phyloP scores from a whole-genome alignment of 176 grass and related monocot genomes.

The Tillandsia fasciculata region DNA sequence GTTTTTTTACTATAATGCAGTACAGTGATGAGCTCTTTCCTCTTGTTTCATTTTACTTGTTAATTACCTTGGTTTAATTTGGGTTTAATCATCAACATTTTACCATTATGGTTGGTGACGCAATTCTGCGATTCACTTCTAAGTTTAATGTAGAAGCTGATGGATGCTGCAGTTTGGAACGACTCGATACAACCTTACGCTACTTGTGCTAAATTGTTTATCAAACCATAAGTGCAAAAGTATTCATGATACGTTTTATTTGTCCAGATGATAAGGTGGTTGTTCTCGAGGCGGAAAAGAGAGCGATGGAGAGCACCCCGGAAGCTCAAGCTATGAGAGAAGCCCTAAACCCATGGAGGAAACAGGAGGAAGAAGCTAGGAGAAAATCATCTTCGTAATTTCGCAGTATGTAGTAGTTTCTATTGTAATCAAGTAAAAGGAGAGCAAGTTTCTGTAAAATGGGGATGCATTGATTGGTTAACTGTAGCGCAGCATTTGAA shows the following conservation, averaged over 20 bases:
- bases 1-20: too few relatives aligned
- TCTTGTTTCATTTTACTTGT: not conserved
- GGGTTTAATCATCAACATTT: not conserved
- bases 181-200: too few relatives aligned
- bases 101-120: not conserved
- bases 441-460: too few relatives aligned
- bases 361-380: conserved; percentile 42
- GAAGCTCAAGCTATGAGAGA: conserved; percentile 73
- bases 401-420: not conserved
- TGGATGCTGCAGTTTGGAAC: too few relatives aligned
- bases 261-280: conserved; percentile 74
- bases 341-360: conserved; percentile 77
- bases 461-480: too few relatives aligned
- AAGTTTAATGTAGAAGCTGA: too few relatives aligned
- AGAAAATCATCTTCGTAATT: conserved; percentile 15
- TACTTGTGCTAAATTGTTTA: too few relatives aligned
- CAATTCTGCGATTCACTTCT: too few relatives aligned
- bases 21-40: too few relatives aligned
- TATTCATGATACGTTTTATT: not conserved
- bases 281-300: conserved; percentile 68
- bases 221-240: too few relatives aligned
- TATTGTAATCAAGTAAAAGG: too few relatives aligned
- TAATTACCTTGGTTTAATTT: not conserved
- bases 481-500: too few relatives aligned
- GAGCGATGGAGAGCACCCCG: conserved; percentile 66